A percentile compares a stretch with the other conserved stretches of the same genome.
Conservation (phyloP, 768 basidiomycete species). For the Amanita polypyramis region DNA sequence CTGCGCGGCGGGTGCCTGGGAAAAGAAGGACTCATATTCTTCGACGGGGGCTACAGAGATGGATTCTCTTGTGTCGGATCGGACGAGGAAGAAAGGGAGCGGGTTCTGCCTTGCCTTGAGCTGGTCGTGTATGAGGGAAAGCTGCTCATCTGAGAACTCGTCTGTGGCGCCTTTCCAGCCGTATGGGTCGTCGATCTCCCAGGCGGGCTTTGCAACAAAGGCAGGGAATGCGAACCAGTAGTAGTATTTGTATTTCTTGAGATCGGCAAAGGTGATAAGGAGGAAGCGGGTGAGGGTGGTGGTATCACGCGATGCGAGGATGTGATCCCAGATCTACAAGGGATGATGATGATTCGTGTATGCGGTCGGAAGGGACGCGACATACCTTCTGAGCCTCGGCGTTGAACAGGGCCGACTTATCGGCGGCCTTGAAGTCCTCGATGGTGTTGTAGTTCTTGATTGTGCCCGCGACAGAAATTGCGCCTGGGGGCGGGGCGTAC, state of each 20-base stretch:
- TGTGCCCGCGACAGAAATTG: constrained; percentile 46
- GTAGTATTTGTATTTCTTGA: constrained; percentile 96
- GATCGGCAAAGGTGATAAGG: constrained; percentile 88
- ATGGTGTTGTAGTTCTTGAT: constrained; percentile 97
- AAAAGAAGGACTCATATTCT: constrained; percentile 49
- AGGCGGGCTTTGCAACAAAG: constrained; percentile 79
- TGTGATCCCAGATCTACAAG: constrained; percentile 62
- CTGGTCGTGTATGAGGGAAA: constrained; percentile 40
- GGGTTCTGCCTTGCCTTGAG: constrained; percentile 26
- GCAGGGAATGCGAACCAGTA: constrained; percentile 99
- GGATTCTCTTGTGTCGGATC: constrained; percentile 20
- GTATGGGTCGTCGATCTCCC: constrained; percentile 55
- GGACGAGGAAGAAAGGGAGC: constrained; percentile 56
- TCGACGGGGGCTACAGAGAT: constrained; percentile 42
- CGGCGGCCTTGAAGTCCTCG: constrained; percentile 85
- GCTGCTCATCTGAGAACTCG: constrained; percentile 36
- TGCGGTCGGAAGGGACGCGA: background rate
- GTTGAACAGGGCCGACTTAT: constrained; percentile 85
- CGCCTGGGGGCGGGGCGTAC: constrained; percentile 34
- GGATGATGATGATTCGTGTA: background rate
- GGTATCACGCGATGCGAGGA: constrained; percentile 40
- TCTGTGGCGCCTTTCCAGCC: constrained; percentile 47
- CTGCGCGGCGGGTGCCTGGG: constrained; percentile 17
- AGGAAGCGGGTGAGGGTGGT: constrained; percentile 67
- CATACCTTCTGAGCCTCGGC: constrained; percentile 54